These are phyloP conservation scores for Lodderomyces metapsilosis DNA, from an alignment of 1,139 yeast genomes.

Conservation along the genomic window DNA sequence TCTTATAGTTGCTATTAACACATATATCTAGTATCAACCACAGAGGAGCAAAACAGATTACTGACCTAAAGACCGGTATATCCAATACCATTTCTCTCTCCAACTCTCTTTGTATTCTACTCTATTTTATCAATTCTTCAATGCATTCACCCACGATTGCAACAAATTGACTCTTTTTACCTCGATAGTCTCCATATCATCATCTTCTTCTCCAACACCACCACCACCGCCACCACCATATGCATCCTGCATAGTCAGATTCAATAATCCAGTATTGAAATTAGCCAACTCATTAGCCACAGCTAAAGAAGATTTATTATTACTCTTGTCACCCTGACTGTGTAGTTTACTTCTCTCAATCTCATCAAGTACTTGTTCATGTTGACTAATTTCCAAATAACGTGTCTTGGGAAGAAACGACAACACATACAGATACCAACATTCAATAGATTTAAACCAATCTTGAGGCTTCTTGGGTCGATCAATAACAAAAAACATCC, in stretches of 20 bases:
- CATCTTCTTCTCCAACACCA: no score
- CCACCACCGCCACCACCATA: slow-evolving; percentile 8
- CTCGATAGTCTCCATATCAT: slow-evolving; percentile 2
- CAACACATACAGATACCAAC: slow-evolving; percentile 28
- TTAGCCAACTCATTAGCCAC: slow-evolving; percentile 12
- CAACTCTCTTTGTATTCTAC: no score
- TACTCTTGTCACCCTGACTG: neutral
- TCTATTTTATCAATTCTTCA: slow-evolving; percentile 5
- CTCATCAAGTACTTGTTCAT: slow-evolving; percentile 38
- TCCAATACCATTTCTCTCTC: no score
- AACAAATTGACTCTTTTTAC: slow-evolving; percentile 7
- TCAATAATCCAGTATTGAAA: slow-evolving; percentile 14
- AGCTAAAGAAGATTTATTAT: neutral
- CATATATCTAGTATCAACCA: no score
- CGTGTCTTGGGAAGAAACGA: slow-evolving; percentile 29
- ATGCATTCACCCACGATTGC: slow-evolving; percentile 6
- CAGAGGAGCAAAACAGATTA: no score
- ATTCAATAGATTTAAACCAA: slow-evolving; percentile 21
- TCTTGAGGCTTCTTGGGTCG: slow-evolving; percentile 17
- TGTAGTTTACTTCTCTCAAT: neutral
- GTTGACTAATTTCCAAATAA: slow-evolving; percentile 31
- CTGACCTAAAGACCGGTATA: no score
- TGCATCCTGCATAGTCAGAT: slow-evolving; percentile 9
- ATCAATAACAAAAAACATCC: slow-evolving; percentile 22
- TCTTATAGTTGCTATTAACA: no score